Evolutionary conservation across 1,284 basidiomycete species (phyloP).

Genomic region (Schizophyllum amplum): DNA sequence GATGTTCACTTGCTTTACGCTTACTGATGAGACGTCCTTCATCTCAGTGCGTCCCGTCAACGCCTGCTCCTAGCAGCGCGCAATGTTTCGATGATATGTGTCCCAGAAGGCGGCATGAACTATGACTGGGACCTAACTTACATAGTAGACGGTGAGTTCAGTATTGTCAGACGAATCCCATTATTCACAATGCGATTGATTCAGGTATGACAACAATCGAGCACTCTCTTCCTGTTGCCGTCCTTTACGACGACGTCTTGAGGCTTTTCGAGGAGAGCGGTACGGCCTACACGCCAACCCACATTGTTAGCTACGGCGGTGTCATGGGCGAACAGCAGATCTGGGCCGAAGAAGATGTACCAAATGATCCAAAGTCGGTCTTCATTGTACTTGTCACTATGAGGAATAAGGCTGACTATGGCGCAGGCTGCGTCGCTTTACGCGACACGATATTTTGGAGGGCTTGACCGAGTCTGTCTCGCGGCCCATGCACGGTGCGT

Average conservation of each 20-base stretch:
- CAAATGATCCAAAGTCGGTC: slow-evolving; percentile 56
- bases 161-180: background rate
- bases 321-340: slow-evolving; percentile 56
- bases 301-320: slow-evolving; percentile 68
- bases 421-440: slow-evolving; percentile 53
- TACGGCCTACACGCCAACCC: slow-evolving; percentile 65
- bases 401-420: background rate
- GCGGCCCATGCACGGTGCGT: slow-evolving; percentile 46
- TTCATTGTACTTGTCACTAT: background rate
- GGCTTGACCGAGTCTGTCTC: slow-evolving; percentile 49
- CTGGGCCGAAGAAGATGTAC: slow-evolving; percentile 57
- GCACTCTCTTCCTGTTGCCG: slow-evolving; percentile 56
- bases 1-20: background rate
- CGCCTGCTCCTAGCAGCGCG: slow-evolving; percentile 52
- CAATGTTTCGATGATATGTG: slow-evolving; percentile 59
- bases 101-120: slow-evolving; percentile 73
- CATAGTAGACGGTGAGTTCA: slow-evolving; percentile 54
- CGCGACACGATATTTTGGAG: slow-evolving; percentile 58
- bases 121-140: slow-evolving; percentile 71
- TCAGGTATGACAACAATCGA: slow-evolving; percentile 75
- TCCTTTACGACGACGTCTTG: slow-evolving; percentile 60
- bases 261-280: slow-evolving; percentile 56
- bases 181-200: background rate
- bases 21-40: background rate
- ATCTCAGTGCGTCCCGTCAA: slow-evolving; percentile 55